A percentile compares a stretch with the other conserved stretches of the same genome.
These are phyloP conservation scores for Kazachstania martiniae DNA, from an alignment of 805 yeast species.

Conservation along the genomic window DNA sequence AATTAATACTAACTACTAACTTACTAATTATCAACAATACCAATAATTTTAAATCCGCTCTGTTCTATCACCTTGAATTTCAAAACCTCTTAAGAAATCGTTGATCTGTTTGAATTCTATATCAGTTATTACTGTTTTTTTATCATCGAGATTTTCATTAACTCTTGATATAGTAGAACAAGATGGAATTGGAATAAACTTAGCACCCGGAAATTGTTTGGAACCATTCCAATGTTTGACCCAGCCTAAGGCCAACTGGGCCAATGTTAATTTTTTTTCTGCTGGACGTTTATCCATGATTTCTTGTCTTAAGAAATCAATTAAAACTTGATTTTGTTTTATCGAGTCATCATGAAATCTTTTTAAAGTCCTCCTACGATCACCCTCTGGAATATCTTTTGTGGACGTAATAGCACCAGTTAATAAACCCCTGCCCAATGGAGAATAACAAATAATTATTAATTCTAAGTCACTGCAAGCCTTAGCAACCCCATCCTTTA, in stretches of 20 bases:
- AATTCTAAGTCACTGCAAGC: constrained; percentile 46
- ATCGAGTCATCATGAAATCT: constrained; percentile 51
- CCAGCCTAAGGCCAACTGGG: constrained; percentile 69
- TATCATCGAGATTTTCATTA: constrained; percentile 42
- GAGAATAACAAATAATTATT: constrained; percentile 73
- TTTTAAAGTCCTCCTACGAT: constrained; percentile 40
- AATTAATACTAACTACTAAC: no score
- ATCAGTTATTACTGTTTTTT: constrained; percentile 36
- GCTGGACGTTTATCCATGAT: constrained; percentile 42
- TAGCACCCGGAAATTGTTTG: constrained; percentile 32
- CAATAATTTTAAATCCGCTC: constrained; percentile 15
- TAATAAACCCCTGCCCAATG: constrained; percentile 68
- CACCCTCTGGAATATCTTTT: constrained; percentile 44
- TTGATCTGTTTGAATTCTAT: constrained; percentile 47
- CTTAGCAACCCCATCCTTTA: constrained; percentile 51
- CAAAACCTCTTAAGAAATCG: constrained; percentile 31
- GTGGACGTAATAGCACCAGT: constrained; percentile 46
- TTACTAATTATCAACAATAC: no score
- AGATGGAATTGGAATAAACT: constrained; percentile 72
- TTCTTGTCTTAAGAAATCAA: constrained; percentile 36
- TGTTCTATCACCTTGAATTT: constrained; percentile 48
- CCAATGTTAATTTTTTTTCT: constrained; percentile 35
- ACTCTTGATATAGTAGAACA: constrained; percentile 52
- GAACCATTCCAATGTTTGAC: constrained; percentile 33
- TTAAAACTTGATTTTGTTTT: constrained; percentile 39